A percentile compares a stretch with the other conserved stretches of the same genome.
Conservation (phyloP, 148 eudicot species). For the Camellia lanceoleosa region DNA sequence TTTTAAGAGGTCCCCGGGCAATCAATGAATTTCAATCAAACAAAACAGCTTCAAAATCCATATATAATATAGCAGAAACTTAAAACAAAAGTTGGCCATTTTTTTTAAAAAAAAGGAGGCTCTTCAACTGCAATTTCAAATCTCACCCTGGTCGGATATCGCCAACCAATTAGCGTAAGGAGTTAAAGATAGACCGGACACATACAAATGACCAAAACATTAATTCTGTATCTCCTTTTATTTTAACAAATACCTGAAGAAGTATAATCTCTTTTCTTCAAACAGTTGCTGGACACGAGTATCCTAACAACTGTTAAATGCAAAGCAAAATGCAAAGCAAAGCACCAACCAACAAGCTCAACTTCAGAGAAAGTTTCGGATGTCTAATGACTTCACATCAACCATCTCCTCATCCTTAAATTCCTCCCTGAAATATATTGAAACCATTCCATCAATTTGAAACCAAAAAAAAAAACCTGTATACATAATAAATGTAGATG, state of each 20-base stretch:
- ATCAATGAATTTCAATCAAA: no score
- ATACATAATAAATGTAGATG: not conserved
- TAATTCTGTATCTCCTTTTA: not conserved
- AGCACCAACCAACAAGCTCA: conserved; percentile 8
- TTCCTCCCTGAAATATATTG: conserved; percentile 67
- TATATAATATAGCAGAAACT: not conserved
- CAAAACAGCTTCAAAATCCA: no score
- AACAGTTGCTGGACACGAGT: not conserved
- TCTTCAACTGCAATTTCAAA: not conserved
- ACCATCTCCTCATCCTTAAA: conserved; percentile 86
- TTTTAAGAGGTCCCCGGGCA: no score
- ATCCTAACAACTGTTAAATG: not conserved
- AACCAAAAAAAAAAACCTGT: not conserved
- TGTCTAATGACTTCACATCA: conserved; percentile 81
- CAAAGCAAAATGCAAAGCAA: not conserved
- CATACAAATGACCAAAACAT: not conserved
- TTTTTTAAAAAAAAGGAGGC: no score
- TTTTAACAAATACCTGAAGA: not conserved
- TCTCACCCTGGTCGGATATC: not conserved
- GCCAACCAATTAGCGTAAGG: not conserved
- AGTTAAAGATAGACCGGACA: not conserved
- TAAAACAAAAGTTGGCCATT: not conserved
- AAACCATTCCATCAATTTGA: not conserved
- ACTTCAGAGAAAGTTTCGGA: conserved; percentile 73
- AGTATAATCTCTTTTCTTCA: not conserved